Evolutionary conservation across 805 yeast species (phyloP).

Genomic region (Saccharomyces kudriavzevii): DNA sequence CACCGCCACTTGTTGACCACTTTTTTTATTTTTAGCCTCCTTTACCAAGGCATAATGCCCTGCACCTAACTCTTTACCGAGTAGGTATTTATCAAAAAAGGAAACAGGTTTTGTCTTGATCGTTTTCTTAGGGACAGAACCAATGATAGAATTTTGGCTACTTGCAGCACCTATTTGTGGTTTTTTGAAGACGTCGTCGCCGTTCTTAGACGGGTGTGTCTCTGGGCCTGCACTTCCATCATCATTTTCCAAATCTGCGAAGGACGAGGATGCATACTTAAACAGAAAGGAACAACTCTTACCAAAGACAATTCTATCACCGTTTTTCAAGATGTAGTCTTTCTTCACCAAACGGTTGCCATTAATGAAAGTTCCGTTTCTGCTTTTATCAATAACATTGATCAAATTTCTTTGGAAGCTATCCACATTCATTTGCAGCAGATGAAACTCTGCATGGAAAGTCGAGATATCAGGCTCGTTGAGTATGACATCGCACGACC

Average conservation of each 20-base stretch:
- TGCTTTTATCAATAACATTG: constrained; percentile 44
- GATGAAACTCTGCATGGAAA: constrained; percentile 48
- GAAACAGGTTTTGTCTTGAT: constrained; percentile 26
- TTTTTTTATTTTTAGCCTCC: constrained; percentile 50
- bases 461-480: constrained; percentile 58
- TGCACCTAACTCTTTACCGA: constrained; percentile 56
- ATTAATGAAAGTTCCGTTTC: constrained; percentile 64
- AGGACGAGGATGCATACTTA: constrained; percentile 30
- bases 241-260: constrained; percentile 5
- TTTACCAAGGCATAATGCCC: constrained; percentile 81
- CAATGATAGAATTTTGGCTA: constrained; percentile 16
- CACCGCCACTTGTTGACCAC: constrained; percentile 61
- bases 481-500: constrained; percentile 49
- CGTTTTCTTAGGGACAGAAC: constrained; percentile 1
- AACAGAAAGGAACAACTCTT: constrained; percentile 45
- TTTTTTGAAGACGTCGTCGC: constrained; percentile 21
- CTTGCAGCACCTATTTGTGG: constrained; percentile 19
- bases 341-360: constrained; percentile 44
- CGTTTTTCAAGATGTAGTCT: constrained; percentile 46
- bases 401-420: constrained; percentile 32
- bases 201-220: background rate
- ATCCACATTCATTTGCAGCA: constrained; percentile 33
- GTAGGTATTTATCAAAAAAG: constrained; percentile 44
- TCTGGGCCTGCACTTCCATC: background rate
- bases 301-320: constrained; percentile 55